Conservation (phyloP, 2,329 filamentous ascomycete species). For the Sordariomycetes sp. region DNA sequence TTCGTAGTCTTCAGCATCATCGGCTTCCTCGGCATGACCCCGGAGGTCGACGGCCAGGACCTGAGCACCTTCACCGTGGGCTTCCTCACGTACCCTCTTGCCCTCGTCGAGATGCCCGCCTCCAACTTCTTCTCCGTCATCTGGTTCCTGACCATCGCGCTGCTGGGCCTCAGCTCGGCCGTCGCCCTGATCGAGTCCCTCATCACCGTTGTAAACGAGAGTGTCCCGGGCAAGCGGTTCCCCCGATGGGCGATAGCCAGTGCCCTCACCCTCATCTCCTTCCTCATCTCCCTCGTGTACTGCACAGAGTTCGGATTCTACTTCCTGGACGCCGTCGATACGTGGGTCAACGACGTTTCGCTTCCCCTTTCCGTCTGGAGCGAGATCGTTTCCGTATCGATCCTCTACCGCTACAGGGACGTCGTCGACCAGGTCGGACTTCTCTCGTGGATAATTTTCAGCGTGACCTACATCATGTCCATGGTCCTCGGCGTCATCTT, state of each 20-base stretch:
- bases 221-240: slow-evolving; percentile 23
- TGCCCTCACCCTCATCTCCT: slow-evolving; percentile 28
- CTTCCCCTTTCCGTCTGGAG: slow-evolving; percentile 40
- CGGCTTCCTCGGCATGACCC: slow-evolving; percentile 24
- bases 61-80: slow-evolving; percentile 42
- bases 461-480: slow-evolving; percentile 34
- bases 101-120: slow-evolving; percentile 41
- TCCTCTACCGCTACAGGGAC: slow-evolving; percentile 35
- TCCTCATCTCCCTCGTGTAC: slow-evolving; percentile 38
- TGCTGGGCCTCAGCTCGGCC: slow-evolving; percentile 41
- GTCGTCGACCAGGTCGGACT: slow-evolving; percentile 30
- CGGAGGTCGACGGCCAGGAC: slow-evolving; percentile 14
- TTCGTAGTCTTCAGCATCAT: slow-evolving; percentile 38
- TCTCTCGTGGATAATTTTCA: slow-evolving; percentile 28
- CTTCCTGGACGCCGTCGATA: slow-evolving; percentile 37
- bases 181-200: slow-evolving; percentile 42
- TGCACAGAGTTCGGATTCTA: slow-evolving; percentile 44
- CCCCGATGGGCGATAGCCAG: slow-evolving; percentile 30
- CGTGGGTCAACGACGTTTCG: slow-evolving; percentile 39
- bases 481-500: slow-evolving; percentile 35
- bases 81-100: slow-evolving; percentile 41
- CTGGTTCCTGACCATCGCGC: slow-evolving; percentile 41
- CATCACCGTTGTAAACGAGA: slow-evolving; percentile 37
- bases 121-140: slow-evolving; percentile 43
- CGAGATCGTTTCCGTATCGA: slow-evolving; percentile 37